Percentiles rank a stretch among this genome's conserved stretches.
Conservation (phyloP, 345 rosid species). For the Luvunga scandens region DNA sequence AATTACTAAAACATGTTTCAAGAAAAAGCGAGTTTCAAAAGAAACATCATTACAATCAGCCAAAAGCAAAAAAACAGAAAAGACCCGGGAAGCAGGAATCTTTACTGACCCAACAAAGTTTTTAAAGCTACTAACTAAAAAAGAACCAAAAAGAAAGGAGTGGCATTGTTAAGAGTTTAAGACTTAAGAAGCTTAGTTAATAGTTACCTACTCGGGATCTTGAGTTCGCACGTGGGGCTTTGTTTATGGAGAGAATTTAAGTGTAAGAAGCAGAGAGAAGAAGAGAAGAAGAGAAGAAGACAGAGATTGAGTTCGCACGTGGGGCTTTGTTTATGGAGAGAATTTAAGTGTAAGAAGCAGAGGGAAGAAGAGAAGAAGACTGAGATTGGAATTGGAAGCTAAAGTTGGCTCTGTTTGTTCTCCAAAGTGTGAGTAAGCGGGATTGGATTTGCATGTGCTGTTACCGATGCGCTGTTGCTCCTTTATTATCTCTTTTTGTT, state of each 20-base stretch:
- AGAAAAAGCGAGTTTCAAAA: slow-evolving; percentile 18
- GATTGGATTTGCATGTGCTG: not conserved
- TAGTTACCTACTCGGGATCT: not conserved
- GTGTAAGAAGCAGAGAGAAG: not conserved
- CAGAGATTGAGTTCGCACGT: not conserved
- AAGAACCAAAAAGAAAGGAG: not conserved
- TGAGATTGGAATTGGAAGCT: not conserved
- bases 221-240: not conserved
- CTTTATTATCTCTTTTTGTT: not conserved
- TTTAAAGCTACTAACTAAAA: not conserved
- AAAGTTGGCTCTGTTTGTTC: not conserved
- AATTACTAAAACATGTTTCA: not conserved
- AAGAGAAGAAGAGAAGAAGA: no score
- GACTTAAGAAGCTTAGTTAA: not conserved
- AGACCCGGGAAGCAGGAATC: not conserved
- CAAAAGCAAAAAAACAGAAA: not conserved
- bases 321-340: not conserved
- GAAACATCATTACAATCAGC: slow-evolving; percentile 27
- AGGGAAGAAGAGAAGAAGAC: not conserved
- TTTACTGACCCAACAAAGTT: not conserved
- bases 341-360: not conserved
- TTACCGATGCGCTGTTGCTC: not conserved
- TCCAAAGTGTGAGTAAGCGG: no score
- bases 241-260: not conserved
- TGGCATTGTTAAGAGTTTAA: not conserved